Conservation (phyloP, 495 filamentous ascomycete species). For the Penicillium nucicola region DNA sequence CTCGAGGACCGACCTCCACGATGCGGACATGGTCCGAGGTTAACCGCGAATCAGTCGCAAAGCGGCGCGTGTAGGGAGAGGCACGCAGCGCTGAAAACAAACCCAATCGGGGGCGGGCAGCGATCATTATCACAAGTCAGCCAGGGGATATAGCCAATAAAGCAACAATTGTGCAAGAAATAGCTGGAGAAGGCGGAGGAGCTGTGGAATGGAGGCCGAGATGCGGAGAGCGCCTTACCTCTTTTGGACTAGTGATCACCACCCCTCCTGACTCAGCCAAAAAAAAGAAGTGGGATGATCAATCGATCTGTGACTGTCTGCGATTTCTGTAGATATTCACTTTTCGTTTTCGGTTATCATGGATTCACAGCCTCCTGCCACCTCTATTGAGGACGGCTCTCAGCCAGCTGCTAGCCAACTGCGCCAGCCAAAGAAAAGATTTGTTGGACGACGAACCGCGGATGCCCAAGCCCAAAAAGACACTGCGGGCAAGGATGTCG, state of each 20-base stretch:
- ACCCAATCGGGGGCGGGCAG: conserved; percentile 17
- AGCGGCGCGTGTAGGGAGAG: conserved; percentile 26
- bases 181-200: not conserved
- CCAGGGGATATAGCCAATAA: not conserved
- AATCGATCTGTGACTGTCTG: not conserved
- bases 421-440: conserved; percentile 69
- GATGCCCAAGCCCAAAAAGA: conserved; percentile 49
- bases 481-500: conserved; percentile 53
- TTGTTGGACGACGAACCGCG: conserved; percentile 68
- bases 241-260: conserved; percentile 14
- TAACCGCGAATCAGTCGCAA: conserved; percentile 47
- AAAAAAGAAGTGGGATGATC: conserved; percentile 14
- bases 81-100: conserved; percentile 33
- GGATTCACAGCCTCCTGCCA: not conserved
- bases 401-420: conserved; percentile 12
- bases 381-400: not conserved
- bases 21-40: conserved; percentile 59
- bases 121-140: conserved; percentile 15
- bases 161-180: not conserved
- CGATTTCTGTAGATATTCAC: not conserved
- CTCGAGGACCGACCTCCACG: conserved; percentile 90
- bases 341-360: not conserved
- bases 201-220: conserved; percentile 1
- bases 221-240: conserved; percentile 26
- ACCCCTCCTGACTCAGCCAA: conserved; percentile 9